Conservation (phyloP, 805 yeast genomes). For the Millerozyma miso region DNA sequence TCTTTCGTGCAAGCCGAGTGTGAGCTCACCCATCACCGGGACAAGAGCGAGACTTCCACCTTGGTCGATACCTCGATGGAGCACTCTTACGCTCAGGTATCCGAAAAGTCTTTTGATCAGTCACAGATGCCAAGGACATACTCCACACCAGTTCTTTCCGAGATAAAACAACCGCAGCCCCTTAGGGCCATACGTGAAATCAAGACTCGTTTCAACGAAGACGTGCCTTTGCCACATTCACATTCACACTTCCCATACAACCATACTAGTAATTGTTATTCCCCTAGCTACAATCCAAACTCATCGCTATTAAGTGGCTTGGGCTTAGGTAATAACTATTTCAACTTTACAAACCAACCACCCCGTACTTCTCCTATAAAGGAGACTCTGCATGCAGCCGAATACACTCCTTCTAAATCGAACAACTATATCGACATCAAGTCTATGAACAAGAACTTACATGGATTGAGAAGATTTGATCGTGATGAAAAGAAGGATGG, state of each 20-base stretch:
- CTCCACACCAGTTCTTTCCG: not conserved
- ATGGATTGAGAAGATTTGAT: constrained; percentile 13
- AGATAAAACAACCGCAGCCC: constrained; percentile 13
- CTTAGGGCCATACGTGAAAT: constrained; percentile 5
- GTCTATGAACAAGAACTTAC: constrained; percentile 3
- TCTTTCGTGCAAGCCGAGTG: not conserved
- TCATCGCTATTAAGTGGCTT: constrained; percentile 22
- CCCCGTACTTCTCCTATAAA: constrained; percentile 27
- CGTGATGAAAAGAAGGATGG: constrained; percentile 6
- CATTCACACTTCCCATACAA: constrained; percentile 17
- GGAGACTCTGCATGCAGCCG: constrained; percentile 4
- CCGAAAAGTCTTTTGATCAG: not conserved
- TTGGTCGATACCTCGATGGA: constrained; percentile 3
- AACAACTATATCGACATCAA: constrained; percentile 24
- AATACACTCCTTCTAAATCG: constrained; percentile 12
- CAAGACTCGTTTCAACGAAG: not conserved
- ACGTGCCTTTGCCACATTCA: constrained; percentile 11
- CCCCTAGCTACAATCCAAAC: constrained; percentile 4
- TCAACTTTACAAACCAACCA: constrained; percentile 23
- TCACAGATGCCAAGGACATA: not conserved
- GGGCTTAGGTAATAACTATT: constrained; percentile 37
- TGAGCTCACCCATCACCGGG: not conserved
- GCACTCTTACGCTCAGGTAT: not conserved
- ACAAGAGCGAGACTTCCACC: constrained; percentile 7
- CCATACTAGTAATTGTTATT: constrained; percentile 14